These are phyloP conservation scores for Rubia tinctorum DNA, from an alignment of 305 asterid species.

Conservation along the genomic window DNA sequence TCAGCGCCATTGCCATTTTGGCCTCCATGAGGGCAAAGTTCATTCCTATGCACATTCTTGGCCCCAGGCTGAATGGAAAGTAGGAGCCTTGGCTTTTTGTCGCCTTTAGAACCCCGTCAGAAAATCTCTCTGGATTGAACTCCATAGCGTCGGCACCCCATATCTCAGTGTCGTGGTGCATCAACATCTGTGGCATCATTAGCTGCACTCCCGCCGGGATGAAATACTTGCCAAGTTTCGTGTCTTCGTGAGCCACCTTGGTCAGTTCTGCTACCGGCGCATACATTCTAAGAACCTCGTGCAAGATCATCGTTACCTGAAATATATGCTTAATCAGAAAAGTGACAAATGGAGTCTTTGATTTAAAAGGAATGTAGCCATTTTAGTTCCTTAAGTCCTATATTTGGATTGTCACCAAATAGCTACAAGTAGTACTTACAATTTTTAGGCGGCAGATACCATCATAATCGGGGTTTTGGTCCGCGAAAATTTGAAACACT, in stretches of 20 bases:
- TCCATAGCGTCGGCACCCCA: conserved; percentile 21
- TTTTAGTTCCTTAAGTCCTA: neutral
- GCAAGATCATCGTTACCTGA: conserved; percentile 21
- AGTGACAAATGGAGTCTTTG: neutral
- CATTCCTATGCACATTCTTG: conserved; percentile 24
- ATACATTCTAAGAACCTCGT: conserved; percentile 20
- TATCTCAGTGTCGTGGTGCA: conserved; percentile 18
- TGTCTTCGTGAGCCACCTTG: conserved; percentile 17
- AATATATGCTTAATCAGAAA: neutral
- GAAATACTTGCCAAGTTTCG: conserved; percentile 12
- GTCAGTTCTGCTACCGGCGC: conserved; percentile 20
- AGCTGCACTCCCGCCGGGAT: conserved; percentile 15
- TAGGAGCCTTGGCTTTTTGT: conserved; percentile 16
- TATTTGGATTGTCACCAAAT: too few species aligned
- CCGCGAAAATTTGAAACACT: conserved; percentile 12
- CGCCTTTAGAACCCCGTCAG: conserved; percentile 21
- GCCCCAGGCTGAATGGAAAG: conserved; percentile 23
- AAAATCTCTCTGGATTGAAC: conserved; percentile 23
- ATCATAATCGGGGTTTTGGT: conserved; percentile 8
- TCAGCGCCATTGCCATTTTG: conserved; percentile 19
- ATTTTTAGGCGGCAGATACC: conserved; percentile 15
- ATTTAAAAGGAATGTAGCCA: neutral
- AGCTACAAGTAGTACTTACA: conserved; percentile 2
- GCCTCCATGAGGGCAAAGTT: conserved; percentile 21
- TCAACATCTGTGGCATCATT: conserved; percentile 14